These are phyloP conservation scores for Solanum clarkiae DNA, from an alignment of 257 asterid species.

Conservation along the genomic window DNA sequence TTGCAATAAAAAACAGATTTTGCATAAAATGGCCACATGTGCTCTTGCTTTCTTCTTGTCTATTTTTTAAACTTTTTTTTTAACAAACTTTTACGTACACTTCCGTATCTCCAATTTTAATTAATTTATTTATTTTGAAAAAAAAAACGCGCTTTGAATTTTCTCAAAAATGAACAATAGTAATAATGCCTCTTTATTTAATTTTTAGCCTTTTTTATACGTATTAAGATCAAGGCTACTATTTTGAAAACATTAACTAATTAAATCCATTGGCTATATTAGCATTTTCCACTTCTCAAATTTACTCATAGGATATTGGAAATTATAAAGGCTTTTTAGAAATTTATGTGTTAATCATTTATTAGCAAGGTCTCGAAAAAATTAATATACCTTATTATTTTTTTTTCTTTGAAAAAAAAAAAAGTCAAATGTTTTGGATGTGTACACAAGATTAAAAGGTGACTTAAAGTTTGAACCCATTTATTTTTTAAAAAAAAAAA, in stretches of 20 bases:
- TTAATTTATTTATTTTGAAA: no score
- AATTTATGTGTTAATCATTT: no score
- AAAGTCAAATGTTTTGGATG: no score
- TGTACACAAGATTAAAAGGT: neutral
- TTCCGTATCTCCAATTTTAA: constrained; percentile 15
- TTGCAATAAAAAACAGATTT: neutral
- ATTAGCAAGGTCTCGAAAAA: neutral
- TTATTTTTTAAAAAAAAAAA: neutral
- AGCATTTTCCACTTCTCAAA: neutral
- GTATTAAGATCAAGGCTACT: neutral
- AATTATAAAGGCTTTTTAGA: neutral
- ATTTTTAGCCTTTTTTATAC: neutral
- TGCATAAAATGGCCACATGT: constrained; percentile 24
- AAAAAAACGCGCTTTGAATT: constrained; percentile 9
- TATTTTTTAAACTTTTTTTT: neutral
- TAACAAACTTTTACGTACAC: constrained; percentile 17
- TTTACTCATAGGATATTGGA: neutral
- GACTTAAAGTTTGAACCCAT: neutral
- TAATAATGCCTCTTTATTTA: neutral
- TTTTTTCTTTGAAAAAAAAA: no score
- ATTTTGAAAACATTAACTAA: neutral
- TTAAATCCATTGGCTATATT: neutral
- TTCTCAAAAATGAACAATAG: neutral
- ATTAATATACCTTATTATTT: no score
- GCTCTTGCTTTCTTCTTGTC: constrained; percentile 22